Evolutionary conservation across 2,329 filamentous ascomycete genomes (phyloP), one percentile per base, ranked within the genome.

Genomic region (Aspergillus sp.): DNA sequence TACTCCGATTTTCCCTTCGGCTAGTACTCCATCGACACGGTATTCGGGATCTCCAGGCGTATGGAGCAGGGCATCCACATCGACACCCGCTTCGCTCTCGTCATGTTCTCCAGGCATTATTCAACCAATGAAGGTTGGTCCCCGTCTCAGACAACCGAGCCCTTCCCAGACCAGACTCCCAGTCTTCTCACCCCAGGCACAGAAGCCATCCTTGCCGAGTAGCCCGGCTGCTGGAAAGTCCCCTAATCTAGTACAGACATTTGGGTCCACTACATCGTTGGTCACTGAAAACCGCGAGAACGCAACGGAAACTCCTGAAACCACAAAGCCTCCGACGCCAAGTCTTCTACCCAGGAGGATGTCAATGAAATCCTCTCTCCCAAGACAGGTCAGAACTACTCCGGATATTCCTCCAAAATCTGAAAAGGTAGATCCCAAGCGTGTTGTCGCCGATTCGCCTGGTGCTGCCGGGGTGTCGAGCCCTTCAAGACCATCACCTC

Each of bases 291-390:
- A 57, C 9, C 34, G 41, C 31, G 54, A 60, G 52, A 50, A 64
- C 25, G n/a, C 48, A 22, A 19, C 38, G 19, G 38, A 51, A 13
- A 49, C 28, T 13, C 28, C 55, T 23, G 59, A 54, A 13, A 19
- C 41, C 31, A 19, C 58, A 4, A 65, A 52, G 30, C 41, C 69
- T 8, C 69, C 76, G n/a, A 83, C 86, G 11, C 85, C 84, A 11
- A 91, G 84, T 59, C 87, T 87, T 11, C 86, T 87, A 3, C 84
- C 85, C 3, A 83, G 87, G 48, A 88, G 85, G 68, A 86, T 86
- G 11, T 89, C 87, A 0, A 82, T 87, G 46, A 85, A 85, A 52
- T 83, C 84, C 63, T 80, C 69, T 66, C 72, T 62, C 73, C 73
- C 64, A 74, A 80, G 62, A 71, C 78, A 38, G 72, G n/a, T 47